Conservation (phyloP, 148 eudicot species). For the Arctostaphylos glauca region DNA sequence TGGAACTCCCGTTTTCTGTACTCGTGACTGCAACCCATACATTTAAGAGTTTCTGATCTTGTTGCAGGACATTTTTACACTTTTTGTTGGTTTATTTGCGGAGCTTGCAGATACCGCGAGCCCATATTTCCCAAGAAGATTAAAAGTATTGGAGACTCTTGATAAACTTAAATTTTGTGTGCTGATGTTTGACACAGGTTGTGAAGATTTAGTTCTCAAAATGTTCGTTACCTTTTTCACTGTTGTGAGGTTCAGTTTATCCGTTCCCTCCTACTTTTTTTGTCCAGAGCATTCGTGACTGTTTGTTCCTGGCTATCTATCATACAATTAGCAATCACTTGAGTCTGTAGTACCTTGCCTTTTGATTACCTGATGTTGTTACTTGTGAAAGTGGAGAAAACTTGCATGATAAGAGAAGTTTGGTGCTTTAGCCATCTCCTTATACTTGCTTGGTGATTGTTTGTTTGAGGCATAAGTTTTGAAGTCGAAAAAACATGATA, state of each 20-base stretch:
- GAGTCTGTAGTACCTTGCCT: constrained; percentile 3
- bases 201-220: constrained; percentile 54
- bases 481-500: not conserved
- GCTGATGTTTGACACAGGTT: constrained; percentile 64
- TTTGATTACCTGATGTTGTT: constrained; percentile 7
- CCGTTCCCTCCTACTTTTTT: not conserved
- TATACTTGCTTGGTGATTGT: not conserved
- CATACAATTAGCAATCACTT: not conserved
- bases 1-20: too few relatives aligned
- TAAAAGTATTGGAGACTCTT: constrained; percentile 69
- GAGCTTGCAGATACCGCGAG: constrained; percentile 61
- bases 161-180: constrained; percentile 64
- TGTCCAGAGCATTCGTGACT: constrained; percentile 8
- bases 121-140: constrained; percentile 59
- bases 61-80: too few relatives aligned
- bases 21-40: too few relatives aligned
- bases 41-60: too few relatives aligned
- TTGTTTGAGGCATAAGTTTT: not conserved
- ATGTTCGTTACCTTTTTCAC: constrained; percentile 72
- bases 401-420: too few relatives aligned
- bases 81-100: too few relatives aligned
- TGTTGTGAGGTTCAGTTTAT: constrained; percentile 51
- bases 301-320: not conserved
- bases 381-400: too few relatives aligned
- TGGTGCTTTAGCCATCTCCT: constrained; percentile 13